These are phyloP conservation scores for Leccinum pachyderme DNA, from an alignment of 1,284 basidiomycete genomes.

Conservation along the genomic window DNA sequence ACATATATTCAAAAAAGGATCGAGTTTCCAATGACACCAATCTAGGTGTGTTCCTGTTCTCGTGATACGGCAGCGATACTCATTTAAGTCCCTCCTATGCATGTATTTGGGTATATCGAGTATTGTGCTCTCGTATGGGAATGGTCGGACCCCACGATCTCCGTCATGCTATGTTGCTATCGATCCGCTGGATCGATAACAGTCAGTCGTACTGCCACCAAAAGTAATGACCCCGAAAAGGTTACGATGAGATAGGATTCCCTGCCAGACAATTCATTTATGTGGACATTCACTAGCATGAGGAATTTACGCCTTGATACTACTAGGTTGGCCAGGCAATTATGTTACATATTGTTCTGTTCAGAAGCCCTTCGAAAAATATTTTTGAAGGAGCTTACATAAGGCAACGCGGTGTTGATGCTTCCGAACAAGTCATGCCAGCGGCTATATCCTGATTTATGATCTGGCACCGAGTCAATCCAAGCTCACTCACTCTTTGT, in stretches of 20 bases:
- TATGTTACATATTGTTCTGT: slow-evolving; percentile 6
- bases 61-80: slow-evolving; percentile 8
- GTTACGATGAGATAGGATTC: not conserved
- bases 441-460: slow-evolving; percentile 18
- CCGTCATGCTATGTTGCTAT: slow-evolving; percentile 2
- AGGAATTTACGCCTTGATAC: not conserved
- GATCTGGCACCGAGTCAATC: slow-evolving; percentile 23
- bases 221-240: not conserved
- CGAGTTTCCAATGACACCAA: slow-evolving; percentile 1
- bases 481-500: slow-evolving; percentile 11
- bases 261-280: not conserved
- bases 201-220: not conserved
- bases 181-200: not conserved
- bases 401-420: not conserved
- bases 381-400: slow-evolving; percentile 2
- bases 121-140: not conserved
- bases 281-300: not conserved
- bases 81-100: slow-evolving; percentile 1
- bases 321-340: not conserved
- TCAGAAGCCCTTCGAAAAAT: slow-evolving; percentile 6
- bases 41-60: slow-evolving; percentile 3
- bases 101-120: slow-evolving; percentile 7
- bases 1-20: slow-evolving; percentile 8
- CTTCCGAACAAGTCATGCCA: not conserved
- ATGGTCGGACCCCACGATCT: not conserved